Evolutionary conservation across 2,329 filamentous ascomycete species (phyloP).

Genomic region (Aspergillus sp.): DNA sequence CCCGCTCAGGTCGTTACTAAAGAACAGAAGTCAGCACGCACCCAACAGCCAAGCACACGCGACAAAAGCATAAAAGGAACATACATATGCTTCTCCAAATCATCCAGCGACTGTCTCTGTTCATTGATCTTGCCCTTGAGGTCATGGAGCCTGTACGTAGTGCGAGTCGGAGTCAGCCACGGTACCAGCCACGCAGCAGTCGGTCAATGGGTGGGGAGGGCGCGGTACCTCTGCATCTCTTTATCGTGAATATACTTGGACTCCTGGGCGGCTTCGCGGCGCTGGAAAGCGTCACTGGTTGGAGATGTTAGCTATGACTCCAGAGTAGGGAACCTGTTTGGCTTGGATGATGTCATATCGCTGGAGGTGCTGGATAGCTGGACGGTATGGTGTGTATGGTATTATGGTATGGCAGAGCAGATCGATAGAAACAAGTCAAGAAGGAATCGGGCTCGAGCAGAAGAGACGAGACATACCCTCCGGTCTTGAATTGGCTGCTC

Average conservation of each 20-base stretch:
- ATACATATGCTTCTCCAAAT: slow-evolving; percentile 80
- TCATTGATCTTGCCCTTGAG: slow-evolving; percentile 61
- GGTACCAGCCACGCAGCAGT: too few relatives aligned
- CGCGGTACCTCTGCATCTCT: slow-evolving; percentile 77
- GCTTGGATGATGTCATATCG: slow-evolving; percentile 1
- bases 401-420: slow-evolving; percentile 11
- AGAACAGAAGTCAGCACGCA: not conserved
- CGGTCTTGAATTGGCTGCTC: slow-evolving; percentile 24
- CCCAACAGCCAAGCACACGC: too few relatives aligned
- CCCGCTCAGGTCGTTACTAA: slow-evolving; percentile 68
- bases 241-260: slow-evolving; percentile 75
- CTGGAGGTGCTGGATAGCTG: too few relatives aligned
- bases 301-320: too few relatives aligned
- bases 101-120: slow-evolving; percentile 74
- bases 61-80: slow-evolving; percentile 22
- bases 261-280: slow-evolving; percentile 81
- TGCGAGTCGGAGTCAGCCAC: too few relatives aligned
- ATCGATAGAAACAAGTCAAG: not conserved
- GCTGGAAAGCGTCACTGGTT: slow-evolving; percentile 84
- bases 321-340: too few relatives aligned
- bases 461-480: slow-evolving; percentile 24
- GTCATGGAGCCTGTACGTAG: slow-evolving; percentile 52
- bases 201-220: too few relatives aligned
- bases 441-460: not conserved
- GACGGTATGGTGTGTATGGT: too few relatives aligned